phyloP scores from a whole-genome alignment of 148 eudicot species.

The Rhododendron ovatum region DNA sequence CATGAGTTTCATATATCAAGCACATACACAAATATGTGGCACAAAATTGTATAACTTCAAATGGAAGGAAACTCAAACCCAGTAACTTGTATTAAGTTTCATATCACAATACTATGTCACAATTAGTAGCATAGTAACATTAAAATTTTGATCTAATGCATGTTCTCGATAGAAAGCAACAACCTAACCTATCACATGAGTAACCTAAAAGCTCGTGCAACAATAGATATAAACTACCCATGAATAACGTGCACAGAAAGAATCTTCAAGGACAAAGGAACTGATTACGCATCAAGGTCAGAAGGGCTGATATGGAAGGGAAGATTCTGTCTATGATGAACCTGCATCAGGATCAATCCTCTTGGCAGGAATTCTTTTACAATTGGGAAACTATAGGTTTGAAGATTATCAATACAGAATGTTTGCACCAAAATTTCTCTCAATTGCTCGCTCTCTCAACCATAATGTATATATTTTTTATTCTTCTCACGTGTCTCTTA shows the following conservation, averaged over 20 bases:
- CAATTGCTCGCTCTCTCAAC: background rate
- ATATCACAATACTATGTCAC: background rate
- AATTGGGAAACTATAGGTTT: background rate
- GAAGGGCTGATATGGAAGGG: background rate
- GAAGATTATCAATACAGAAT: background rate
- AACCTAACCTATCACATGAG: background rate
- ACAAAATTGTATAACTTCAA: background rate
- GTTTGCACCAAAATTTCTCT: background rate
- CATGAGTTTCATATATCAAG: background rate
- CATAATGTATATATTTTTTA: background rate
- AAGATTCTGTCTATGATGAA: background rate
- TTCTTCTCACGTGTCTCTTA: background rate
- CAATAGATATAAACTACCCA: background rate
- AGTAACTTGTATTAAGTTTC: background rate
- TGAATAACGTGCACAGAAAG: background rate
- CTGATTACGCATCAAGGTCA: background rate
- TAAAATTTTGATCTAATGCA: background rate
- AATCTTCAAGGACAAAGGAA: background rate
- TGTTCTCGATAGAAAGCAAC: background rate
- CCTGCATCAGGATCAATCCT: background rate
- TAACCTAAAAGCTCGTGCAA: background rate
- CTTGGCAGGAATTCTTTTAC: background rate
- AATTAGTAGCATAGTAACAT: background rate
- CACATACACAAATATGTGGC: background rate
- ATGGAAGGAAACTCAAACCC: background rate